Evolutionary conservation across 2,329 filamentous ascomycete species (phyloP).

Genomic region (Pseudophaeomoniella oleicola): DNA sequence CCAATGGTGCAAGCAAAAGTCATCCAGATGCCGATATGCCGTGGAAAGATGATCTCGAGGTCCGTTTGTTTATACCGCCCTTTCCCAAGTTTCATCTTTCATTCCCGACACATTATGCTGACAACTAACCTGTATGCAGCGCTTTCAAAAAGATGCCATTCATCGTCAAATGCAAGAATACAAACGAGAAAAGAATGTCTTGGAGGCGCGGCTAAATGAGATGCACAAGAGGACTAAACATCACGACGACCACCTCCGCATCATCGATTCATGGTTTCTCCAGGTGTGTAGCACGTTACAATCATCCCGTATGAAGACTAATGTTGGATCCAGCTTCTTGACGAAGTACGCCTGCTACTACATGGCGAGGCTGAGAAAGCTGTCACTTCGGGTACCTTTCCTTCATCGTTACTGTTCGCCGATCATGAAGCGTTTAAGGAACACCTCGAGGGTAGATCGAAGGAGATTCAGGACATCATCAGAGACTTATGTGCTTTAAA

Average conservation of each 20-base stretch:
- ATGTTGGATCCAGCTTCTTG: too few relatives aligned
- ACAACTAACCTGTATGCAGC: constrained; percentile 36
- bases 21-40: constrained; percentile 55
- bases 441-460: constrained; percentile 63
- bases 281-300: constrained; percentile 63
- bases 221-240: constrained; percentile 62
- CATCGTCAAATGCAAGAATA: constrained; percentile 96
- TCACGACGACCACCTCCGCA: constrained; percentile 84
- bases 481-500: constrained; percentile 47
- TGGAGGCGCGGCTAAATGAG: constrained; percentile 70
- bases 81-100: too few relatives aligned
- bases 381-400: constrained; percentile 22
- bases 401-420: constrained; percentile 39
- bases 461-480: constrained; percentile 61
- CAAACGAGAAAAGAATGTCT: constrained; percentile 71
- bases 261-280: constrained; percentile 85
- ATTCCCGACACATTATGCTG: background rate
- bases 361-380: constrained; percentile 2
- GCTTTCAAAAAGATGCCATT: constrained; percentile 91
- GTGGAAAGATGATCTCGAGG: constrained; percentile 57
- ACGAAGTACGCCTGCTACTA: too few relatives aligned
- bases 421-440: constrained; percentile 53
- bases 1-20: constrained; percentile 54
- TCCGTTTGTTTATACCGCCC: constrained; percentile 44
- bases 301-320: too few relatives aligned